phyloP scores from a whole-genome alignment of 805 yeast genomes.

The Hanseniaspora singularis region DNA sequence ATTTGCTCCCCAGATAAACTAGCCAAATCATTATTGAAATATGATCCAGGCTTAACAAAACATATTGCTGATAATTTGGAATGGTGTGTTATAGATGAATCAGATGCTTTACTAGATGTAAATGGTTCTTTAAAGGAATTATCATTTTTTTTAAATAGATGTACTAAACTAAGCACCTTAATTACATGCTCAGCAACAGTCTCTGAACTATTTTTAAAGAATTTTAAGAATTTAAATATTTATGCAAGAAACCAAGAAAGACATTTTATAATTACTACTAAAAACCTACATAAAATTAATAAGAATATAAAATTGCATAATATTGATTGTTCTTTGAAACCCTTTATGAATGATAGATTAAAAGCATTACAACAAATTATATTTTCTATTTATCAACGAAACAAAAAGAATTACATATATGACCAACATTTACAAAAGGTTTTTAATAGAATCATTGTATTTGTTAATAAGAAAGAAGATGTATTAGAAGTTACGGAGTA shows the following conservation, averaged over 20 bases:
- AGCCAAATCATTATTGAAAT: constrained; percentile 27
- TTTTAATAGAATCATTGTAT: constrained; percentile 71
- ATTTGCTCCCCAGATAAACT: constrained; percentile 80
- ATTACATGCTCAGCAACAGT: constrained; percentile 85
- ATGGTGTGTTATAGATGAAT: constrained; percentile 76
- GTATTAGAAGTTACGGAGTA: constrained; percentile 47
- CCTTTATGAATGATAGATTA: constrained; percentile 72
- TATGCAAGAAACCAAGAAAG: constrained; percentile 25
- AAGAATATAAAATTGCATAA: constrained; percentile 57
- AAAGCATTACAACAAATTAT: constrained; percentile 81
- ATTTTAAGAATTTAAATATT: constrained; percentile 41
- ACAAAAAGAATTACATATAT: constrained; percentile 32
- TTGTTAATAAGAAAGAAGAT: constrained; percentile 63
- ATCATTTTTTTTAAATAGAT: constrained; percentile 37
- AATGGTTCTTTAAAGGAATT: constrained; percentile 58
- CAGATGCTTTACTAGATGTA: constrained; percentile 74
- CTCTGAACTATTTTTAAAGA: constrained; percentile 60
- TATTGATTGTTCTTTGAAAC: constrained; percentile 63
- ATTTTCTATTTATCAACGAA: constrained; percentile 74
- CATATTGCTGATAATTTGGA: constrained; percentile 32
- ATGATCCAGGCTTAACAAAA: constrained; percentile 21
- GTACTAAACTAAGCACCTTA: constrained; percentile 47
- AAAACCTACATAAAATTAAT: constrained; percentile 77
- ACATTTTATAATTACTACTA: constrained; percentile 58
- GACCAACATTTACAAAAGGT: constrained; percentile 42